These are phyloP conservation scores for Naganishia friedmannii DNA, from an alignment of 768 basidiomycete species.

Conservation along the genomic window DNA sequence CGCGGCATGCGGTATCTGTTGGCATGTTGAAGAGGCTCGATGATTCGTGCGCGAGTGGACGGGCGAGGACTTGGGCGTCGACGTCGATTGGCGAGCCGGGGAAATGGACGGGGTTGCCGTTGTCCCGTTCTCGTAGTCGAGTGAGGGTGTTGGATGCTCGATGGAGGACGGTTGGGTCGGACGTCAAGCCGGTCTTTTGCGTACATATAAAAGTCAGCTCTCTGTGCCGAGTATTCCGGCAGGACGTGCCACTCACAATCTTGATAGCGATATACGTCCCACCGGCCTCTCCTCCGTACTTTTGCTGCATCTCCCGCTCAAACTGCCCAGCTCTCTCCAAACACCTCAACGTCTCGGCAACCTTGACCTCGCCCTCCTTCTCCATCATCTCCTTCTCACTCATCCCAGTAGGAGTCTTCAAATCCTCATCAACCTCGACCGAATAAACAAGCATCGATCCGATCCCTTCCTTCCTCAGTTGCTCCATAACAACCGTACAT, in stretches of 20 bases:
- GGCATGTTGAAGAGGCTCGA: constrained; percentile 31
- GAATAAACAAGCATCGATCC: constrained; percentile 78
- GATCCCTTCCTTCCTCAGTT: constrained; percentile 65
- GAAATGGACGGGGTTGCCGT: constrained; percentile 55
- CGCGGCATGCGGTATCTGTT: constrained; percentile 36
- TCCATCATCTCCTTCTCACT: constrained; percentile 56
- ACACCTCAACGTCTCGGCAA: constrained; percentile 71
- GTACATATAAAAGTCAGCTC: not conserved
- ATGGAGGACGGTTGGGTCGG: constrained; percentile 48
- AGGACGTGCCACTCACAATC: constrained; percentile 58
- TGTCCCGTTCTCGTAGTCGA: constrained; percentile 42
- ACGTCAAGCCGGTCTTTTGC: constrained; percentile 41
- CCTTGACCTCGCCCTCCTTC: constrained; percentile 52
- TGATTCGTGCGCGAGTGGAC: constrained; percentile 19
- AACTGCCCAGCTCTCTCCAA: constrained; percentile 79
- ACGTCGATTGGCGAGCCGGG: constrained; percentile 65
- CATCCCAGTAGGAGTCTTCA: constrained; percentile 54
- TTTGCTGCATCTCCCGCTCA: constrained; percentile 58
- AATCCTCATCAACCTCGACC: constrained; percentile 75
- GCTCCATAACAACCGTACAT: constrained; percentile 64
- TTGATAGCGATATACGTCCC: constrained; percentile 83
- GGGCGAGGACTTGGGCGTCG: constrained; percentile 57
- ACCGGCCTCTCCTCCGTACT: constrained; percentile 28
- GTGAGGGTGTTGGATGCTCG: constrained; percentile 50
- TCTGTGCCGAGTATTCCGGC: not conserved